A percentile compares a stretch with the other conserved stretches of the same genome.
Conservation (phyloP, 352 stramenopile species). For the Pythium rhizo-oryzae region DNA sequence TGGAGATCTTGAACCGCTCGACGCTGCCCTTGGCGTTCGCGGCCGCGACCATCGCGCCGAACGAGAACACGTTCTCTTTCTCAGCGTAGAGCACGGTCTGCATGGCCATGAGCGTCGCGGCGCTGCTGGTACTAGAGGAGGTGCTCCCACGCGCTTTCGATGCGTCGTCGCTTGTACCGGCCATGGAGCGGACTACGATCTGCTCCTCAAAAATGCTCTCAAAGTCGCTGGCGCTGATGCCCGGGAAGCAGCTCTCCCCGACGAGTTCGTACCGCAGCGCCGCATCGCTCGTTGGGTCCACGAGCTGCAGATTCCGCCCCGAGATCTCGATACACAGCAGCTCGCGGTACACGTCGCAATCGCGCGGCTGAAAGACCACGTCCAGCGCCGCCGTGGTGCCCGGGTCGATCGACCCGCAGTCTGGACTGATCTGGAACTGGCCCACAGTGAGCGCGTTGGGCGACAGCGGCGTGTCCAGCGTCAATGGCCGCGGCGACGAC, state of each 20-base stretch:
- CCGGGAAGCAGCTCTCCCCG: slow-evolving; percentile 93
- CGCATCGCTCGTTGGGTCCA: slow-evolving; percentile 43
- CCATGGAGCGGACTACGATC: slow-evolving; percentile 87
- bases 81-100: slow-evolving; percentile 84
- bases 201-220: slow-evolving; percentile 96
- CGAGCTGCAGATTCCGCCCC: slow-evolving; percentile 50
- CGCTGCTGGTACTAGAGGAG: slow-evolving; percentile 20
- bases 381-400: slow-evolving; percentile 73
- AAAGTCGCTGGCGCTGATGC: slow-evolving; percentile 86
- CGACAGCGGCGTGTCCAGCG: slow-evolving; percentile 49
- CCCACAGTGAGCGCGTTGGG: slow-evolving; percentile 52
- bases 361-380: slow-evolving; percentile 82
- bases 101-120: slow-evolving; percentile 29
- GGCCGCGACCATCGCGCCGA: slow-evolving; percentile 80
- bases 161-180: neutral
- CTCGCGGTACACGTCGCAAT: slow-evolving; percentile 75
- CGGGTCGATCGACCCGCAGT: slow-evolving; percentile 82
- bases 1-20: slow-evolving; percentile 95
- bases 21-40: slow-evolving; percentile 72
- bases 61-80: slow-evolving; percentile 88
- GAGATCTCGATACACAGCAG: slow-evolving; percentile 74
- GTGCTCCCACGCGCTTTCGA: neutral
- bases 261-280: slow-evolving; percentile 85
- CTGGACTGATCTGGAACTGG: slow-evolving; percentile 83
- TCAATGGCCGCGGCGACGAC: slow-evolving; percentile 18